Evolutionary conservation across 2,329 filamentous ascomycete genomes (phyloP).

Genomic region (Paraphoma sp.): DNA sequence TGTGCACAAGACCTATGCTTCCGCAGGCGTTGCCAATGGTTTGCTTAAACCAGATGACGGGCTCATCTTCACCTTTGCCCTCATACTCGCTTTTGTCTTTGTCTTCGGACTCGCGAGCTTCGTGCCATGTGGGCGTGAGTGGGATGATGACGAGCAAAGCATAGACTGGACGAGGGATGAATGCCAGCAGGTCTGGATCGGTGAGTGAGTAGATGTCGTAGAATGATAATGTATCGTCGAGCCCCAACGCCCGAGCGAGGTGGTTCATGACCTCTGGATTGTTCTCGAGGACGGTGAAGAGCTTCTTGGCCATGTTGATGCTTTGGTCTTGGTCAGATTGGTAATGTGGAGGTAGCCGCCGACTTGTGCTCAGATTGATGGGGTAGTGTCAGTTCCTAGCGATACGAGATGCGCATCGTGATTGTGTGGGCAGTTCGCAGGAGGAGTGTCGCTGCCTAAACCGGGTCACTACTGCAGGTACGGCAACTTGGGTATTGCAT

Average conservation of each 20-base stretch:
- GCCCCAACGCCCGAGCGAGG: slow-evolving; percentile 58
- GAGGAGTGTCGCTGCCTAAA: neutral
- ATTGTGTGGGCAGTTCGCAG: no score
- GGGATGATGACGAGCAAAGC: slow-evolving; percentile 63
- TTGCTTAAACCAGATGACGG: slow-evolving; percentile 65
- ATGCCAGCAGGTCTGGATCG: slow-evolving; percentile 56
- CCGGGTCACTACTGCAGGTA: slow-evolving; percentile 1
- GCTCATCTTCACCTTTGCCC: slow-evolving; percentile 56
- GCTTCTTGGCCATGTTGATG: slow-evolving; percentile 33
- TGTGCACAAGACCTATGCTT: slow-evolving; percentile 64
- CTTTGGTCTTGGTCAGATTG: neutral
- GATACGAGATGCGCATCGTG: no score
- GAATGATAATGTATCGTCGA: slow-evolving; percentile 56
- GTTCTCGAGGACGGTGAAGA: slow-evolving; percentile 53
- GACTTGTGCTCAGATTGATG: neutral
- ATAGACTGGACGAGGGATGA: slow-evolving; percentile 61
- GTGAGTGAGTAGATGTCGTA: slow-evolving; percentile 62
- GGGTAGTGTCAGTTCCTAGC: neutral
- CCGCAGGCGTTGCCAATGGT: slow-evolving; percentile 66
- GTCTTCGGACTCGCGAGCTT: slow-evolving; percentile 52
- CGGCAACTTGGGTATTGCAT: neutral
- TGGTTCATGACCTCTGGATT: slow-evolving; percentile 62
- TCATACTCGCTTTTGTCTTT: slow-evolving; percentile 52
- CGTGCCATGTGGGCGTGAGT: slow-evolving; percentile 44
- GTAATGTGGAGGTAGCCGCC: neutral